Conservation (phyloP, 2,329 filamentous ascomycete species). For the Epichloe baconii region DNA sequence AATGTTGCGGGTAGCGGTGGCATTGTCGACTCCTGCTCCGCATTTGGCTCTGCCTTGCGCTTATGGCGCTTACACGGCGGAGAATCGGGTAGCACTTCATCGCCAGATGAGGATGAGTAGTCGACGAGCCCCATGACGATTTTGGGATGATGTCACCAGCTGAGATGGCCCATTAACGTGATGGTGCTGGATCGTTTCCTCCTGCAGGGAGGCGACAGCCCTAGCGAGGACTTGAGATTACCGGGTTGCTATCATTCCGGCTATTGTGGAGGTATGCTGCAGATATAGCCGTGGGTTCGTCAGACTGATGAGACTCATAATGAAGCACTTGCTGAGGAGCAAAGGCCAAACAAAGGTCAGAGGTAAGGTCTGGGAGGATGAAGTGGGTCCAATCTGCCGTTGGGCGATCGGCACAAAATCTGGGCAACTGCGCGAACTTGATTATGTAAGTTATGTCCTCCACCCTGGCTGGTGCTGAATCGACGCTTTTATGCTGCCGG, state of each 20-base stretch:
- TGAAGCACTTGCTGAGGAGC: not conserved
- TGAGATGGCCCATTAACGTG: not conserved
- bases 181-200: not conserved
- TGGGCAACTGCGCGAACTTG: no score
- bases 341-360: not conserved
- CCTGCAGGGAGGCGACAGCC: not conserved
- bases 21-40: conserved; percentile 22
- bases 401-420: no score
- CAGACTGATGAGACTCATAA: no score
- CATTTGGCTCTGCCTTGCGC: not conserved
- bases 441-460: no score
- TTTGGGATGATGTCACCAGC: not conserved
- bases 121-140: conserved; percentile 37
- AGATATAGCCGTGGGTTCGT: not conserved
- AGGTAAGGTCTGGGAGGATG: no score
- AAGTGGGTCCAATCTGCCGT: no score
- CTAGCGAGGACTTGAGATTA: not conserved
- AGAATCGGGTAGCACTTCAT: conserved; percentile 9
- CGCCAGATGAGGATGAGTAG: conserved; percentile 41
- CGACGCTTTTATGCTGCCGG: not conserved
- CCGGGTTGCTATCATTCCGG: not conserved
- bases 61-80: conserved; percentile 12
- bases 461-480: no score
- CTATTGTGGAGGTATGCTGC: not conserved
- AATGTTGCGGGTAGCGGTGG: conserved; percentile 71